Base-by-base conservation (phyloP, 306 rosid genomes). In the Ormosia emarginata region DNA sequence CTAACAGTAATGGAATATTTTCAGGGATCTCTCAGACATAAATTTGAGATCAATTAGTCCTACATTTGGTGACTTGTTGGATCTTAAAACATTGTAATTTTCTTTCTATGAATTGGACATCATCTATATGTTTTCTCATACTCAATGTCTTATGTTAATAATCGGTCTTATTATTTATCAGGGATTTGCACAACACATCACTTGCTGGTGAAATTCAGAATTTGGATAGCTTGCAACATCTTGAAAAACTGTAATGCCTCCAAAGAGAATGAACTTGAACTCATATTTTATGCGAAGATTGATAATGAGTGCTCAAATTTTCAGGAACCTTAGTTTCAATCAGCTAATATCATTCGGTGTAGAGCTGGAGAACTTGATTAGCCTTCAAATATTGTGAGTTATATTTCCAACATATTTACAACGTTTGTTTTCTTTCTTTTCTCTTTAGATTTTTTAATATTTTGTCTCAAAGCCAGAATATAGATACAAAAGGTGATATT, bases 241-340 rank as follows among this genome's bases (percentile, higher is more conserved):
- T 95, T 79, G 87, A 90, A 84, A 93, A 88, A 88, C 72, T 95
- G 99, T 95, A 93, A 88, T 73, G 55, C 41, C 79, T 71, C 80
- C 8, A 62, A 56, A 33, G 30, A 84, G 18, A 57, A 67, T 81
- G 76, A 81, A 49, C 67, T 53, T 78, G 4, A 50, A 8, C 32
- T 24, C 36, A 6, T 33, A 18, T 57, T 72, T 44, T 50, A 13
- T 53, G 46, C 30, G 40, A 36, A 72, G 14, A 13, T 8, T 59
- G 70, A 81, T 33, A 79, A 24, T 58, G 17, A 70, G 39, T 74
- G 67, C 67, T 29, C 36, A 76, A 82, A 79, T 70, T 93, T 85
- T 74, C 94, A 95, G 99, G 94, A 91, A 93, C 80, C 87, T 95
- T 83, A 93, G 99, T 85, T 95, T 89, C 94, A 95, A 95, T 80